Base-by-base conservation (phyloP, 768 basidiomycete genomes). In the Pholiota microspora region DNA sequence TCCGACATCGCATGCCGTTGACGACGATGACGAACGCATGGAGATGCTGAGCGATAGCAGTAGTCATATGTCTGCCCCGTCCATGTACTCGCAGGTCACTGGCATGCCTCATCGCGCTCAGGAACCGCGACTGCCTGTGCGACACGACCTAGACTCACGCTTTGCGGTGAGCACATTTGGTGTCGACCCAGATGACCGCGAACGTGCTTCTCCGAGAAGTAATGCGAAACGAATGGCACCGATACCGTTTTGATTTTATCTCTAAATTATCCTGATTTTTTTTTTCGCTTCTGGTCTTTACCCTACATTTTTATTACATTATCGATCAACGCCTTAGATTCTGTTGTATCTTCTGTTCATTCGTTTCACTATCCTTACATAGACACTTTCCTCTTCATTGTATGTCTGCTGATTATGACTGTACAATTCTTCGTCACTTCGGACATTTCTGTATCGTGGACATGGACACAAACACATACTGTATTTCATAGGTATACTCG, bases 11-110 rank as follows among this genome's bases (percentile, higher is more conserved):
- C 50, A 25, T 10, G 35, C 23, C 9, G 24, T 35, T n/a, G 47
- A 29, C 27, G 48, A 42, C 28, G 46, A 23, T 29, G 54, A 55
- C 16, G 35, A 63, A 54, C 63, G 63, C 25, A 65, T n/a, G n/a
- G n/a, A n/a, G n/a, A n/a, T 63, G 55, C 85, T 82, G 36, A 85
- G 88, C 47, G 62, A 75, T 44, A 81, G 83, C 49, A 79, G 76
- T 25, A 74, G 64, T 49, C 51, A 46, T 1, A 31, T 73, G n/a
- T 77, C 73, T n/a, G 80, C 85, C 69, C 69, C 71, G 59, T 81
- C 81, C 51, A 61, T 90, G 40, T 92, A 86, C 68, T 85, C 88
- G 55, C 80, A 87, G 65, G 62, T 83, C 58, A 91, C 86, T 7
- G 86, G 88, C 16, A 59, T 74, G 46, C 84, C 84, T 46, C 77